Conservation (phyloP, 495 filamentous ascomycete genomes). For the Hypoxylon trugodes region DNA sequence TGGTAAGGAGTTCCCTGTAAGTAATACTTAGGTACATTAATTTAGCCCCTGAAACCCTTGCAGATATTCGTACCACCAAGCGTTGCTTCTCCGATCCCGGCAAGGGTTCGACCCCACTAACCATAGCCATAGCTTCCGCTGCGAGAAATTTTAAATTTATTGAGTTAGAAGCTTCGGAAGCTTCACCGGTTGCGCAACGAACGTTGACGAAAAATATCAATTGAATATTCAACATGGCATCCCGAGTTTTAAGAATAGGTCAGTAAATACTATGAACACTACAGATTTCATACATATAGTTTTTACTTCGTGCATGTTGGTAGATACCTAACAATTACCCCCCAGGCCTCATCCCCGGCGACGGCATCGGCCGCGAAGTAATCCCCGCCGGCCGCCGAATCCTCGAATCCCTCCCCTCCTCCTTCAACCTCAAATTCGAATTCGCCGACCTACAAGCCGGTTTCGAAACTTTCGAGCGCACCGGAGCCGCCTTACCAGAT, state of each 20-base stretch:
- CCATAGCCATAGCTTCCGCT: background rate
- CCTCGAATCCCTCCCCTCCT: conserved; percentile 86
- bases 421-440: conserved; percentile 87
- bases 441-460: conserved; percentile 93
- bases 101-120: conserved; percentile 27
- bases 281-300: background rate
- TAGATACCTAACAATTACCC: conserved; percentile 10
- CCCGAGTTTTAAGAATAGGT: conserved; percentile 70
- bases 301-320: background rate
- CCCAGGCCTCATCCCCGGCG: conserved; percentile 92
- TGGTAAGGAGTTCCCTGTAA: background rate
- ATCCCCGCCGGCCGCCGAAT: conserved; percentile 92
- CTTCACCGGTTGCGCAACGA: conserved; percentile 8
- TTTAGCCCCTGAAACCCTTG: background rate
- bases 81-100: conserved; percentile 29
- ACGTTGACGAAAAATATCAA: conserved; percentile 14
- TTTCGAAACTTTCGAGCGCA: conserved; percentile 89
- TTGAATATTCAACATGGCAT: conserved; percentile 54
- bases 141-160: conserved; percentile 30
- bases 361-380: conserved; percentile 98
- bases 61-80: too few relatives aligned
- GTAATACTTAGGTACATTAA: background rate
- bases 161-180: conserved; percentile 5
- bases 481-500: conserved; percentile 86
- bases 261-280: conserved; percentile 23